phyloP scores from a whole-genome alignment of 495 filamentous ascomycete species.

The Lasiosphaeria ovina region DNA sequence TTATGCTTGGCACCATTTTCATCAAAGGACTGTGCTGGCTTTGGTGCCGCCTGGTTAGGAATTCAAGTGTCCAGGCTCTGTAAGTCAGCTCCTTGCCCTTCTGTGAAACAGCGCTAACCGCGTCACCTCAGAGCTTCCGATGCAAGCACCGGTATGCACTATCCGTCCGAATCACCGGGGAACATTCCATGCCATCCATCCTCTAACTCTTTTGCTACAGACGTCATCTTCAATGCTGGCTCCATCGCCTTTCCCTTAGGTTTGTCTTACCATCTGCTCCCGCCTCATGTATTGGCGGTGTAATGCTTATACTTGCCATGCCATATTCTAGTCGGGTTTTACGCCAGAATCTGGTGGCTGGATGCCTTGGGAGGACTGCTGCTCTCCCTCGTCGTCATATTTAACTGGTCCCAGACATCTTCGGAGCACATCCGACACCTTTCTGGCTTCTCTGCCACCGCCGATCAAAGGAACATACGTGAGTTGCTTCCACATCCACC shows the following conservation, averaged over 20 bases:
- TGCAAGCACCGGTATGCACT: conserved; percentile 27
- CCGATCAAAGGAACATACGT: conserved; percentile 76
- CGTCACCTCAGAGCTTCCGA: conserved; percentile 34
- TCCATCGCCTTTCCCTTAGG: conserved; percentile 80
- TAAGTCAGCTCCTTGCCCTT: conserved; percentile 38
- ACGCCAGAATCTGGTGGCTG: conserved; percentile 76
- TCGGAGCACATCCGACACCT: conserved; percentile 78
- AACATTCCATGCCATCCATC: neutral
- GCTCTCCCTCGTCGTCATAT: conserved; percentile 78
- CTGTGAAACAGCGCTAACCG: conserved; percentile 47
- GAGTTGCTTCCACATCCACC: conserved; percentile 12
- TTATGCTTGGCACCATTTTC: conserved; percentile 80
- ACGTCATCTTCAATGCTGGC: conserved; percentile 88
- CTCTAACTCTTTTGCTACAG: conserved; percentile 33
- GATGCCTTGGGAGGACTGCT: conserved; percentile 82
- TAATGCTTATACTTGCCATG: neutral
- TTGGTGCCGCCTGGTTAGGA: conserved; percentile 86
- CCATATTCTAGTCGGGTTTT: conserved; percentile 62
- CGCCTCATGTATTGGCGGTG: neutral
- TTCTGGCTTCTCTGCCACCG: conserved; percentile 74
- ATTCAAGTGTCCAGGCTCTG: conserved; percentile 83
- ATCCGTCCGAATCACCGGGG: neutral
- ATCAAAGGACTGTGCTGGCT: conserved; percentile 84
- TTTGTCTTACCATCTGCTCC: conserved; percentile 35
- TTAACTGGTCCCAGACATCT: conserved; percentile 78